These are phyloP conservation scores for Schizosaccharomyces lindneri DNA, from an alignment of 805 yeast genomes.

Conservation along the genomic window DNA sequence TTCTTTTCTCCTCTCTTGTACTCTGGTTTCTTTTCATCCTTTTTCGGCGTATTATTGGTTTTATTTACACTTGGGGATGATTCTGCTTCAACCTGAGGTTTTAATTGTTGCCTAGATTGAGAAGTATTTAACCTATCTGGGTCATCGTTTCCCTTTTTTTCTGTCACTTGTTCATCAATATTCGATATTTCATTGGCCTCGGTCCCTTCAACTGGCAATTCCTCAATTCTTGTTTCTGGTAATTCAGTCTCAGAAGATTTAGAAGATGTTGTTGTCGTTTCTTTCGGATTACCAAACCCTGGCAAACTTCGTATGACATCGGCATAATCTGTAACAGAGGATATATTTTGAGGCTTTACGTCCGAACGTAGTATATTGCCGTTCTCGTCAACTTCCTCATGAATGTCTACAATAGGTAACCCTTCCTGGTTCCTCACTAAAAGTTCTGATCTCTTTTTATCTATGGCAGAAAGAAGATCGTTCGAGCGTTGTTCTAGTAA, in stretches of 20 bases:
- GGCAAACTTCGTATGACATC: neutral
- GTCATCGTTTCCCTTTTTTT: too few relatives aligned
- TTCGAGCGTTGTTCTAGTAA: neutral
- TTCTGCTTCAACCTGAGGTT: too few relatives aligned
- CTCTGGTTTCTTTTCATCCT: too few relatives aligned
- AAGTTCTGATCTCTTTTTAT: neutral
- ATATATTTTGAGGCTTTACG: neutral
- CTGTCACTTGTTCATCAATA: too few relatives aligned
- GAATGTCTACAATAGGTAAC: neutral
- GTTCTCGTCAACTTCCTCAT: neutral
- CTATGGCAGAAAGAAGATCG: neutral
- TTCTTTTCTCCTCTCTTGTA: neutral
- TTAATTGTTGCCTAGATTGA: too few relatives aligned
- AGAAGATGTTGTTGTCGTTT: too few relatives aligned
- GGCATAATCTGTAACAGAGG: neutral
- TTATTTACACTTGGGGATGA: too few relatives aligned
- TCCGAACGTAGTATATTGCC: neutral
- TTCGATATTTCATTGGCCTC: too few relatives aligned
- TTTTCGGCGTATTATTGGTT: too few relatives aligned
- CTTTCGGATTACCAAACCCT: neutral
- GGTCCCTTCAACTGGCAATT: neutral
- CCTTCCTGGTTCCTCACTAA: neutral
- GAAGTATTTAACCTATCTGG: too few relatives aligned
- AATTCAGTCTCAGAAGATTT: too few relatives aligned
- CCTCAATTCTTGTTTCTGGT: neutral